These are phyloP conservation scores for Naegleria fowleri DNA, from an alignment of 208 protist genomes.

Conservation along the genomic window DNA sequence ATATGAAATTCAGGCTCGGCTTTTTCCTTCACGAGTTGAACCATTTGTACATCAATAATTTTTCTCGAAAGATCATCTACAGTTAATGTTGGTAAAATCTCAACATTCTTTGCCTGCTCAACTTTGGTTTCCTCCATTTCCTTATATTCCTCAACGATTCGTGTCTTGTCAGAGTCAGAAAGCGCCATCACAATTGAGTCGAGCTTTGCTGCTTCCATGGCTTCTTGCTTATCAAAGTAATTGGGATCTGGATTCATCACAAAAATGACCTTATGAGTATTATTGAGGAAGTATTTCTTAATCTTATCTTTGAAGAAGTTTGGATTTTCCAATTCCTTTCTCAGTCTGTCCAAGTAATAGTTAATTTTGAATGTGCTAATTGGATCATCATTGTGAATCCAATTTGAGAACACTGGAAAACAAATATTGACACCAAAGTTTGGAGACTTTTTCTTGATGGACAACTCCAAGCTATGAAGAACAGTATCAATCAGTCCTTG, in stretches of 20 bases:
- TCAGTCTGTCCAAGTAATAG: background rate
- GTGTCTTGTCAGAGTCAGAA: background rate
- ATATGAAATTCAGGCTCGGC: background rate
- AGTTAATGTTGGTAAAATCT: background rate
- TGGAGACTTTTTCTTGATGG: background rate
- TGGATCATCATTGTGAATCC: conserved; percentile 15
- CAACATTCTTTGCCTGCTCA: background rate
- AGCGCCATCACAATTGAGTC: background rate
- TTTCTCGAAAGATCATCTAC: background rate
- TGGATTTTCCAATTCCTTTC: background rate
- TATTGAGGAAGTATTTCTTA: conserved; percentile 11
- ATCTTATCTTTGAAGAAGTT: conserved; percentile 3
- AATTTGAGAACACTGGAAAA: background rate
- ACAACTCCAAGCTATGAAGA: background rate
- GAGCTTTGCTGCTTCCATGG: background rate
- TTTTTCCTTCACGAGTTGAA: background rate
- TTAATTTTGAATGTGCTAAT: background rate
- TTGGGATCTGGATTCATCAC: background rate
- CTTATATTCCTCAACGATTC: background rate
- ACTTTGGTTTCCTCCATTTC: background rate
- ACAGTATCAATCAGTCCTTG: background rate
- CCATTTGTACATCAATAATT: background rate
- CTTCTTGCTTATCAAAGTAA: background rate
- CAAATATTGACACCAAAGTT: conserved; percentile 9
- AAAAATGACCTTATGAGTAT: background rate